Evolutionary conservation across 2,329 filamentous ascomycete genomes (phyloP), one percentile per base, ranked within the genome.

Genomic region (Trichoderma citrinoviride): DNA sequence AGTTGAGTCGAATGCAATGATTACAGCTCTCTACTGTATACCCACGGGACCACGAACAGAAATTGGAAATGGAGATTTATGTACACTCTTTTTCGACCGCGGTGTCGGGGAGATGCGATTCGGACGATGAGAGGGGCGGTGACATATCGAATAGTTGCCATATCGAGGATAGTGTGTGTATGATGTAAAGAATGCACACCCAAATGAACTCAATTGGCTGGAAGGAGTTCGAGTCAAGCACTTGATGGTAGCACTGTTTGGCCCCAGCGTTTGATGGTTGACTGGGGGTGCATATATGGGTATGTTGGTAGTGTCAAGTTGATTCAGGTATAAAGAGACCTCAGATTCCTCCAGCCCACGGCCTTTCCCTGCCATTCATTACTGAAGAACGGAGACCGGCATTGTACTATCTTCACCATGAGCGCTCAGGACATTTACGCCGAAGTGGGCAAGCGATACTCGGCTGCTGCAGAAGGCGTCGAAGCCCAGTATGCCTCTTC

Each of bases 391-490:
- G 8, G 15, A 12, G n/a, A 19, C 15, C 19, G 5, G 23, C 6
- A 41, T 19, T 6, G 19, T 17, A 21, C 4, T 10, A n/a, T 6
- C 12, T 7, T 7, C 8, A 14, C 17, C 19, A 75, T 73, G 72
- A 70, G 75, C 29, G 67, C 74, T 14, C 62, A 74, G 55, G 58
- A 72, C 7, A 76, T 78, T 54, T 79, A 79, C 67, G 65, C 71
- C 5, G 61, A 74, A 44, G 77, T 79, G 47, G 69, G 67, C 50
- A 69, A 75, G 68, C 73, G 73, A 44, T 79, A 79, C 68, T 76
- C 75, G 50, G 69, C 75, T 5, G 71, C 73, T 14, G 71, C 73
- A 3, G 67, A 70, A 23, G 70, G 70, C 49, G 71, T 63, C 47
- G 72, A 70, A 53, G 70, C 68, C 58, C 68, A 71, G 27, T 79